Evolutionary conservation across 2,329 filamentous ascomycete species (phyloP).

Genomic region (Sodiomyces alkalinus): DNA sequence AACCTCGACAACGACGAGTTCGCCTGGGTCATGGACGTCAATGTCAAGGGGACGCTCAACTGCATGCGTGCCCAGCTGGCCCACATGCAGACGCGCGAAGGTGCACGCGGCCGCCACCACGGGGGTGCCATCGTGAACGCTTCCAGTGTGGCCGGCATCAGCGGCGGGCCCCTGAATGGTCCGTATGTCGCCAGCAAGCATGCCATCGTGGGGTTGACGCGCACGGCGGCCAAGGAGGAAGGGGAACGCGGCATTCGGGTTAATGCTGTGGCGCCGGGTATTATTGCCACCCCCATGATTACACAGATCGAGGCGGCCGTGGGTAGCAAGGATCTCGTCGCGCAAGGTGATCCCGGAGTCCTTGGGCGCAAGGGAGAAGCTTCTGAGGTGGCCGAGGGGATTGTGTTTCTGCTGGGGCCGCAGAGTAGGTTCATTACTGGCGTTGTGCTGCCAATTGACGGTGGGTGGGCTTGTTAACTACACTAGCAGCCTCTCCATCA

Average conservation of each 20-base stretch:
- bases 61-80: not conserved
- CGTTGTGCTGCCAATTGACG: conserved; percentile 9
- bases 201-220: conserved; percentile 18
- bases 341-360: not conserved
- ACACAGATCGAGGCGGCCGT: not conserved
- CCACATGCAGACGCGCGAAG: not conserved
- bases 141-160: conserved; percentile 29
- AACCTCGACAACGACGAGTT: conserved; percentile 30
- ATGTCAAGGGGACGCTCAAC: conserved; percentile 14
- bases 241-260: conserved; percentile 24
- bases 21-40: conserved; percentile 45
- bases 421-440: conserved; percentile 21
- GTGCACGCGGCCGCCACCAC: conserved; percentile 11
- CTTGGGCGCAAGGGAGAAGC: not conserved
- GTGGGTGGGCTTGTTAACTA: not conserved
- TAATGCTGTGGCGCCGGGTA: conserved; percentile 19
- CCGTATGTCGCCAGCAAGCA: conserved; percentile 22
- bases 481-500: too few relatives aligned
- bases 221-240: conserved; percentile 19
- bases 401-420: conserved; percentile 19
- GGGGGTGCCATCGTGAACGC: conserved; percentile 44
- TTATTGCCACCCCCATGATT: conserved; percentile 13
- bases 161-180: conserved; percentile 7
- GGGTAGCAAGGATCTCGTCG: not conserved
- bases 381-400: conserved; percentile 18